These are phyloP conservation scores for Nepenthes alata DNA, from an alignment of 179 eudicot genomes.

Conservation along the genomic window DNA sequence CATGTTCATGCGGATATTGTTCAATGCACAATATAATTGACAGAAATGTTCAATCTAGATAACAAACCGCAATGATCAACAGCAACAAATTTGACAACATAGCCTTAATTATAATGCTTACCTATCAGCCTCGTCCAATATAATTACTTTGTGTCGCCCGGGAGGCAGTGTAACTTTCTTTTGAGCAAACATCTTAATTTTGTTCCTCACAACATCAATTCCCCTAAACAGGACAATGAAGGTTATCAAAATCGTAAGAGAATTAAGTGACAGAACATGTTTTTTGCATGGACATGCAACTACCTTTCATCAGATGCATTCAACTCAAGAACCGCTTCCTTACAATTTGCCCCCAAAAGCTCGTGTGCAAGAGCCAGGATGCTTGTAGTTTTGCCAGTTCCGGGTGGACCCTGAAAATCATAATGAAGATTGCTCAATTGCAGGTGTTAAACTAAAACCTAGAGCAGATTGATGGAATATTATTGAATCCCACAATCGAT, in stretches of 20 bases:
- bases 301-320: conserved; percentile 96
- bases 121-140: conserved; percentile 98
- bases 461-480: background rate
- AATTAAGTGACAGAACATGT: background rate
- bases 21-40: background rate
- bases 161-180: conserved; percentile 89
- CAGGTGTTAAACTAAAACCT: background rate
- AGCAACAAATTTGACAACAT: background rate
- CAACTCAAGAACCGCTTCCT: conserved; percentile 82
- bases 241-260: background rate
- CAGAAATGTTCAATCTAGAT: background rate
- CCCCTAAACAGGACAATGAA: conserved; percentile 33
- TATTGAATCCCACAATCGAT: background rate
- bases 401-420: conserved; percentile 74
- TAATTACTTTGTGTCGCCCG: conserved; percentile 78
- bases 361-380: conserved; percentile 94
- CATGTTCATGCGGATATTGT: too few relatives aligned
- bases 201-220: conserved; percentile 93
- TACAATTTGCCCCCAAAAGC: conserved; percentile 67
- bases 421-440: background rate
- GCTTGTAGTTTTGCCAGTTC: conserved; percentile 93
- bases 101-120: conserved; percentile 11
- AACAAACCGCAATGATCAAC: background rate
- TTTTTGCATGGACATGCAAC: background rate
- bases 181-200: conserved; percentile 96